These are phyloP conservation scores for Paramecium primaurelia DNA, from an alignment of 73 alveolate genomes.

Conservation along the genomic window DNA sequence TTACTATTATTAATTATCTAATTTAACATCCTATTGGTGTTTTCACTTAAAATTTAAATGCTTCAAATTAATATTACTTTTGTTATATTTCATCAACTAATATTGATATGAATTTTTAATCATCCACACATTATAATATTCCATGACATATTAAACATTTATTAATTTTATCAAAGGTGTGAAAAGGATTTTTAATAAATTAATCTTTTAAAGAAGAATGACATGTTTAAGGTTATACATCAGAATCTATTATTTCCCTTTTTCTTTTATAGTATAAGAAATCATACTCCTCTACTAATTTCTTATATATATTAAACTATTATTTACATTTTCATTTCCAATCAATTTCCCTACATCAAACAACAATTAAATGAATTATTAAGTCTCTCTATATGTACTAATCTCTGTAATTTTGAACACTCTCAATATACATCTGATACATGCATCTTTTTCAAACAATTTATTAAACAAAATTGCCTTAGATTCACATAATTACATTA, in stretches of 20 bases:
- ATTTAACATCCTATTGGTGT: slow-evolving; percentile 42
- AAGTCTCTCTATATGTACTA: slow-evolving; percentile 5
- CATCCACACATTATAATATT: slow-evolving; percentile 47
- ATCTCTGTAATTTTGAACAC: slow-evolving; percentile 28
- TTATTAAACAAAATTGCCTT: neutral
- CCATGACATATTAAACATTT: slow-evolving; percentile 54
- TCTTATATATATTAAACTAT: neutral
- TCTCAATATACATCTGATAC: slow-evolving; percentile 61
- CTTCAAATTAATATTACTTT: slow-evolving; percentile 32
- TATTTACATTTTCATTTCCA: slow-evolving; percentile 38
- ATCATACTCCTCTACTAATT: slow-evolving; percentile 45
- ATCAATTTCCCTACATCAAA: slow-evolving; percentile 46
- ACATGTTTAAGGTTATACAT: neutral
- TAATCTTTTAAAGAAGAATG: slow-evolving; percentile 29
- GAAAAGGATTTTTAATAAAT: slow-evolving; percentile 14
- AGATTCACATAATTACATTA: neutral
- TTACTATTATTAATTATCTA: slow-evolving; percentile 21
- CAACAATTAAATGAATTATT: neutral
- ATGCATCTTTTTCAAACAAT: slow-evolving; percentile 27
- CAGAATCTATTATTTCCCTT: neutral
- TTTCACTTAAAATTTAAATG: slow-evolving; percentile 55
- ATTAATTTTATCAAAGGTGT: slow-evolving; percentile 10
- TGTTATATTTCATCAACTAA: neutral
- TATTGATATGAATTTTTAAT: neutral
- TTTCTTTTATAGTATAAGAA: neutral